Evolutionary conservation across 2,329 filamentous ascomycete species (phyloP).

Genomic region (Macrophomina tecta): DNA sequence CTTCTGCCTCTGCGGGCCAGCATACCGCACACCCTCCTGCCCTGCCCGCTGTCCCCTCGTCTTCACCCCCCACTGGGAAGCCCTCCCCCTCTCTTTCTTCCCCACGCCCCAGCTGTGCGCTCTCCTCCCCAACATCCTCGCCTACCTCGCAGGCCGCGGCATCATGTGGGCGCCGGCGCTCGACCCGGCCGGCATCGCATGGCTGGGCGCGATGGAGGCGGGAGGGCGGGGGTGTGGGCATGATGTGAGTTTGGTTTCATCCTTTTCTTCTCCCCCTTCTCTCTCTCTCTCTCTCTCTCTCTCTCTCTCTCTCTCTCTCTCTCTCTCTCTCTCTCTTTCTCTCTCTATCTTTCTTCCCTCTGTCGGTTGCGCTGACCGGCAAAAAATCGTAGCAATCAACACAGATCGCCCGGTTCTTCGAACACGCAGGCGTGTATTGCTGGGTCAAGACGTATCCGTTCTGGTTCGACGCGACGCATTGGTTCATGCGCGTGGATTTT

Average conservation of each 20-base stretch:
- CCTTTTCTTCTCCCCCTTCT: too few species aligned
- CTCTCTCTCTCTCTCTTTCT: too few species aligned
- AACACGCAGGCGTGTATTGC: background rate
- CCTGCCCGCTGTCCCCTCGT: background rate
- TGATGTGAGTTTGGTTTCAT: background rate
- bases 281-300: too few species aligned
- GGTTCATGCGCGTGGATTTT: background rate
- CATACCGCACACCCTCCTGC: background rate
- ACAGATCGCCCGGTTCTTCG: background rate
- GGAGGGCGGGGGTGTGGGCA: background rate
- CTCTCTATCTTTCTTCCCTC: too few species aligned
- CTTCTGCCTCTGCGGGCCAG: background rate
- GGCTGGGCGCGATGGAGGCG: background rate
- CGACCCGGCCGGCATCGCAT: background rate
- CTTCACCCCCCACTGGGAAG: background rate
- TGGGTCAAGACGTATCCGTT: conserved; percentile 1
- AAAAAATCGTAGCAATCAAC: background rate
- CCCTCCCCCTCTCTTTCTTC: background rate
- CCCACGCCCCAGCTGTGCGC: background rate
- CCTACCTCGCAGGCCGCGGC: background rate
- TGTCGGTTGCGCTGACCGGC: background rate
- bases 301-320: too few species aligned
- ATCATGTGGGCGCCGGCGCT: background rate
- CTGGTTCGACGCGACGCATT: background rate
- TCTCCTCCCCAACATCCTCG: background rate